Base-by-base conservation (phyloP, 495 filamentous ascomycete genomes). In the Trypethelium eluteriae region DNA sequence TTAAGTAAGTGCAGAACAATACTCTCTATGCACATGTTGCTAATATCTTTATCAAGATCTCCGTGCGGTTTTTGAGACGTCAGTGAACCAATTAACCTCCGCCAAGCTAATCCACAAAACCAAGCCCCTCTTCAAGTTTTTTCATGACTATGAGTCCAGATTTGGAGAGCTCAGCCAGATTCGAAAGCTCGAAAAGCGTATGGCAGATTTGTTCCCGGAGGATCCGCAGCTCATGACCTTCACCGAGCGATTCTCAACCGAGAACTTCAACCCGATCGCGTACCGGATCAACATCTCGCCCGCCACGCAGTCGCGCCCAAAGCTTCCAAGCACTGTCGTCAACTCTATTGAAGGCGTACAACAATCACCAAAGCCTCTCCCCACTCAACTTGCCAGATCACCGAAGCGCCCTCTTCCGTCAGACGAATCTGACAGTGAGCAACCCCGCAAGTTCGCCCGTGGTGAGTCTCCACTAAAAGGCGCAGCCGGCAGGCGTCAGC, bases 71-170 rank as follows among this genome's bases (percentile, higher is more conserved):
- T 98, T 98, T 76, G 93, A 97, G 72, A 96, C 91, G 41, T 89
- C 90, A 2, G 90, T 96, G 63, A 87, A 86, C 71, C 87, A 86
- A 41, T 81, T 96, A 57, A 85, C 88, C 32, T 80, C 89, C 66
- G 83, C 87, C 0, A 88, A 93, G 68, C 81, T 81, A 41, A 78
- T 86, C 0, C 80, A 83, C 66, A 96, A 92, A 69, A 82, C 91
- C 4, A 95, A 95, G 72, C 85, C 87, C 3, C 84, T 98, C 1
- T 96, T 93, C 67, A 79, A 85, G 1, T 97, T 89, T 76, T 93
- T 98, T 71, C 92, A 98, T 75, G 86, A 91, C 64, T 97, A 96
- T 74, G 93, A 98, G 77, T 89, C 90, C n/a, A 83, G 89, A 57
- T 98, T 91, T 71, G 94, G 95, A 53, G 95, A 98, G 73, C 82